Base-by-base conservation (phyloP, 164 flowering plant genomes). In the Magnolia officinalis region DNA sequence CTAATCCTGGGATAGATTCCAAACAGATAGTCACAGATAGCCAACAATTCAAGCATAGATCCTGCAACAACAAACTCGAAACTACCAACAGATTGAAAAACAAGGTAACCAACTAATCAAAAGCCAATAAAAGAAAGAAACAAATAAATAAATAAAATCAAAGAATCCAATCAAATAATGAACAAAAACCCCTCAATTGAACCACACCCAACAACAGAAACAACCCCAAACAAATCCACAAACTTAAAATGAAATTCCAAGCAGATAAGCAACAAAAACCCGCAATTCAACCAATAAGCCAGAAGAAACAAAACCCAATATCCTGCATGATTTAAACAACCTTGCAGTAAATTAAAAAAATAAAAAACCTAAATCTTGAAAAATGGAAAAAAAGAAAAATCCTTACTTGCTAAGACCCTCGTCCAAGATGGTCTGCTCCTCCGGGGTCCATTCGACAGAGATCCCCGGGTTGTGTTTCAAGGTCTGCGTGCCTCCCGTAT, bases 401-500 rank as follows among this genome's bases (percentile, higher is more conserved):
- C 80, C 90, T 84, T 71, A 90, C 94, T 78, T 81, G 64, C 52
- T 16, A 10, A 90, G 85, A 4, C 87, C 87, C 0, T 87, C 89
- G 8, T 90, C 92, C 24, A 90, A 82, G 50, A 86, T 78, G 2
- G 82, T 65, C 77, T 90, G 91, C 83, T 90, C 94, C 2, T 87
- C 90, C 0, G 83, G 7, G 8, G 86, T 80, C 94, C 94, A 90
- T 63, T 88, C 85, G n/a, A 63, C 67, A 23, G 90, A 78, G 29
- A 88, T 80, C n/a, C 91, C 91, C 0, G 90, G 92, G 66, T 85
- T 84, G 68, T 90, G 88, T 83, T 84, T 87, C 87, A 88, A 76
- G 10, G 85, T 80, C 50, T 80, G 73, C 55, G 64, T 72, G 2
- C 74, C 1, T 7, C 61, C 80, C 14, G 85, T 80, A 66, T 73